A percentile compares a stretch with the other conserved stretches of the same genome.
phyloP scores from a whole-genome alignment of 1,284 basidiomycete genomes.

The Sporisorium reilianum region DNA sequence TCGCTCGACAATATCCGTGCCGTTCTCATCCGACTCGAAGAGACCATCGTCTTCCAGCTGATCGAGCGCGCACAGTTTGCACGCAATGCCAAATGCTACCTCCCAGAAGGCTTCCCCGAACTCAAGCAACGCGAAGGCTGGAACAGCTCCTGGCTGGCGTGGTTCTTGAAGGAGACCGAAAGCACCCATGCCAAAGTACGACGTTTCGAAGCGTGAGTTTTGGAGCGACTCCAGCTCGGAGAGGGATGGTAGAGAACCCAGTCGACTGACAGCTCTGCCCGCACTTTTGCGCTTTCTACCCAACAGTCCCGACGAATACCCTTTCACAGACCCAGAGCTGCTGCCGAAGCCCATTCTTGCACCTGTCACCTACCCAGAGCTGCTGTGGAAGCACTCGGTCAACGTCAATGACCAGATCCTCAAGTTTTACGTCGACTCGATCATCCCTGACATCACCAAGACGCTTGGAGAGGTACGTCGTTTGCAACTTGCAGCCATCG shows the following conservation, averaged over 20 bases:
- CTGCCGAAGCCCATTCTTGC: conserved; percentile 87
- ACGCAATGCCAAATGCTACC: conserved; percentile 91
- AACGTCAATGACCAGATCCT: conserved; percentile 90
- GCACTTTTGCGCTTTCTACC: neutral
- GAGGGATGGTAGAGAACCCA: neutral
- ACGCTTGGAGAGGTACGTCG: conserved; percentile 45
- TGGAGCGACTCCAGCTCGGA: no score
- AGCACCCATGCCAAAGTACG: conserved; percentile 78
- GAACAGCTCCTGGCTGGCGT: conserved; percentile 90
- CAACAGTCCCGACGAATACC: conserved; percentile 87
- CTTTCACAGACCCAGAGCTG: conserved; percentile 80
- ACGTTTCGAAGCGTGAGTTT: conserved; percentile 47
- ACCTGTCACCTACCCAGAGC: conserved; percentile 79
- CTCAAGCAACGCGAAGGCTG: conserved; percentile 78
- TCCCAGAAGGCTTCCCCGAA: conserved; percentile 78
- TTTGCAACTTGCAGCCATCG: neutral
- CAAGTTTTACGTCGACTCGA: conserved; percentile 84
- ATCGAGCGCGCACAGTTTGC: conserved; percentile 98
- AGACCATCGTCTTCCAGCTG: conserved; percentile 93
- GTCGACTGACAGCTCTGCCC: neutral
- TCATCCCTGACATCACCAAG: conserved; percentile 84
- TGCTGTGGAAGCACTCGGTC: conserved; percentile 83
- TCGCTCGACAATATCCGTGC: conserved; percentile 86
- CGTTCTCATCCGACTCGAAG: conserved; percentile 89
- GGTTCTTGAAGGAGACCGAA: conserved; percentile 96